Base-by-base conservation (phyloP, 2,329 filamentous ascomycete genomes). In the Penicillium capsulatum region DNA sequence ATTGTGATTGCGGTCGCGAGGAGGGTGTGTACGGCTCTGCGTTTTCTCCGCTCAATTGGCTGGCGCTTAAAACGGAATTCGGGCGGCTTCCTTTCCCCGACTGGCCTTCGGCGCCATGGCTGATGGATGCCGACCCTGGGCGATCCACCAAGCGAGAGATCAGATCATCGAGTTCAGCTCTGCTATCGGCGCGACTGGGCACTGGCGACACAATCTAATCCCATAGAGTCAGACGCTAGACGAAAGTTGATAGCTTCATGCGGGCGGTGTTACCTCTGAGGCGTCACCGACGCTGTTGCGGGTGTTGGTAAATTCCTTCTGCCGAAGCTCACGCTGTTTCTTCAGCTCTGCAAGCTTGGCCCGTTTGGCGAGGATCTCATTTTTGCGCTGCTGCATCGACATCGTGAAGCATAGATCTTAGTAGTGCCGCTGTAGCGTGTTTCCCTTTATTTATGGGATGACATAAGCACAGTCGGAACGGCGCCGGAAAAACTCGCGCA, bases 321-420 rank as follows among this genome's bases (percentile, higher is more conserved):
- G 80, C 44, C 90, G 79, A 55, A 91, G 72, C 65, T 94, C 89
- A 56, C 92, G 80, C 70, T 96, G 89, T 47, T 86, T 81, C 72
- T 95, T 96, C 51, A 98, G 78, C 76, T 97, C 92, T 34, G 87
- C 90, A 58, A 98, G 87, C 75, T 92, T 96, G 48, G 90, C 91
- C 74, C 87, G 91, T 73, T 98, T 98, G 54, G 89, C 90, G 57
- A 92, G 74, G 55, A 98, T 95, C 74, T 98, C 92, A 74, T 95
- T 89, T 73, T 88, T 85, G 58, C 90, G 84, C 75, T 90, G 73
- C 64, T 81, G 83, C 70, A 65, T 55, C 33, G 59, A 58, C 57
- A 63, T 64, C 41, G 38, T 55, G 17, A 37, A 45, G 40, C 31
- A 36, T 38, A 24, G 37, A 32, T 32, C 14, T n/a, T 40, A 28